A percentile compares a stretch with the other conserved stretches of the same genome.
These are phyloP conservation scores for Colletotrichum musicola DNA, from an alignment of 2,329 filamentous ascomycete genomes.

Conservation along the genomic window DNA sequence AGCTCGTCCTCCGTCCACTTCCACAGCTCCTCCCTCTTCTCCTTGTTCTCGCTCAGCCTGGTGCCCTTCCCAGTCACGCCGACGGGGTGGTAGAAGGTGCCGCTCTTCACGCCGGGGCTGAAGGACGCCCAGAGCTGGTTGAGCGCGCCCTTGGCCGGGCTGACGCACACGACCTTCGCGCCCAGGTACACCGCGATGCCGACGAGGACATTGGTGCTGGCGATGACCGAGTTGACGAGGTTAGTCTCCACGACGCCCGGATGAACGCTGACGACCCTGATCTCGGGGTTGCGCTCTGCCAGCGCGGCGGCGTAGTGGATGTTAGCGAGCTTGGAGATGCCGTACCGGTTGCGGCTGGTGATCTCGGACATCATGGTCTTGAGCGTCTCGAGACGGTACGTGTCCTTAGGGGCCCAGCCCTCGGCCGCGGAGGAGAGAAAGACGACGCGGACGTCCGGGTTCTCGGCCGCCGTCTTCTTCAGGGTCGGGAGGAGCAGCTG, in stretches of 20 bases:
- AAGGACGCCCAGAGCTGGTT: conserved; percentile 51
- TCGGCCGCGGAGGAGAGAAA: conserved; percentile 46
- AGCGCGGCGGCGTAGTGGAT: conserved; percentile 48
- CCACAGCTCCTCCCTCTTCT: conserved; percentile 49
- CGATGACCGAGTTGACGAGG: conserved; percentile 52
- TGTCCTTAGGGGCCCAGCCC: conserved; percentile 41
- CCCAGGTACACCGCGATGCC: conserved; percentile 99
- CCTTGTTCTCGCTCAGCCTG: conserved; percentile 41
- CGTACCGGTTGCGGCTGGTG: conserved; percentile 45
- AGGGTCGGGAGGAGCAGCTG: conserved; percentile 43
- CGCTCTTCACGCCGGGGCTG: conserved; percentile 42
- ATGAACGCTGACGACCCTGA: conserved; percentile 47
- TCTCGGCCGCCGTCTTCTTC: conserved; percentile 40
- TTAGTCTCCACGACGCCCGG: conserved; percentile 49
- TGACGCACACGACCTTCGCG: conserved; percentile 55
- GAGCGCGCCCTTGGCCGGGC: conserved; percentile 40
- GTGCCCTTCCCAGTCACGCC: conserved; percentile 44
- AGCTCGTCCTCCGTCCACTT: conserved; percentile 53
- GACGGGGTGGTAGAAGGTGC: conserved; percentile 50
- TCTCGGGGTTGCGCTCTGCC: conserved; percentile 44
- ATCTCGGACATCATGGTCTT: conserved; percentile 43
- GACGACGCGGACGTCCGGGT: conserved; percentile 46
- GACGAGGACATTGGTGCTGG: conserved; percentile 99
- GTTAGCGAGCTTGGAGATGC: conserved; percentile 51
- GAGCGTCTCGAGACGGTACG: conserved; percentile 48